Conservation (phyloP, 768 basidiomycete species). For the Boletus huronensis region DNA sequence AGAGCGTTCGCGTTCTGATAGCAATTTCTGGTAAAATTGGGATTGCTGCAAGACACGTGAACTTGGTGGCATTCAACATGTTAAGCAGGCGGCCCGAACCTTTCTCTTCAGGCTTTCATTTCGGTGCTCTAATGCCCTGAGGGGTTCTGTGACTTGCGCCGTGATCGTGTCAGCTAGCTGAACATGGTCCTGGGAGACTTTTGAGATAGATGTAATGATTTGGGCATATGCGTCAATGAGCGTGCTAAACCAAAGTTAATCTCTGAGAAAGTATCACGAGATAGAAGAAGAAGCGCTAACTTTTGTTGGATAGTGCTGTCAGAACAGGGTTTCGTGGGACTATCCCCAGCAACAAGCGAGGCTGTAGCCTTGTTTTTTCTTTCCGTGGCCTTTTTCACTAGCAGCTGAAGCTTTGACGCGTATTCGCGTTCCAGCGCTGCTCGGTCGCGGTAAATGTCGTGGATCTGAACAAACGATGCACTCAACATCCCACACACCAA, state of each 20-base stretch:
- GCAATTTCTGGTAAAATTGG: conserved; percentile 65
- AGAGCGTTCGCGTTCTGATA: conserved; percentile 65
- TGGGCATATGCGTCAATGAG: conserved; percentile 67
- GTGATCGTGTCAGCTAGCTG: conserved; percentile 60
- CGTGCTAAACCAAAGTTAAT: conserved; percentile 45
- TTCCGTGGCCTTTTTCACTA: conserved; percentile 66
- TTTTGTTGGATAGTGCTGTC: conserved; percentile 51
- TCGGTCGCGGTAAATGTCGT: conserved; percentile 67
- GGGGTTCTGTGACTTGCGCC: conserved; percentile 58
- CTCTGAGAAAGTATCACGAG: conserved; percentile 10
- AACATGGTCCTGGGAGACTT: conserved; percentile 66
- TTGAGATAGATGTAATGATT: conserved; percentile 57
- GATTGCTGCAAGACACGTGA: conserved; percentile 50
- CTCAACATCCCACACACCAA: background rate
- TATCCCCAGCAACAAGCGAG: conserved; percentile 58
- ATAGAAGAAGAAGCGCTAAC: conserved; percentile 34
- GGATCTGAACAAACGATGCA: conserved; percentile 45
- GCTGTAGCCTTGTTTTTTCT: conserved; percentile 61
- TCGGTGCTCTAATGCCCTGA: conserved; percentile 56
- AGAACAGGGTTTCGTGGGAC: conserved; percentile 61
- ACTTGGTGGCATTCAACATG: background rate
- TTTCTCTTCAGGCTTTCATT: conserved; percentile 70
- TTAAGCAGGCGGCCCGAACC: conserved; percentile 32
- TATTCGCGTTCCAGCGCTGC: conserved; percentile 75
- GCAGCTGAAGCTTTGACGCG: conserved; percentile 61